These are phyloP conservation scores for Lotus japonicus DNA, from an alignment of 306 rosid species.

Conservation along the genomic window DNA sequence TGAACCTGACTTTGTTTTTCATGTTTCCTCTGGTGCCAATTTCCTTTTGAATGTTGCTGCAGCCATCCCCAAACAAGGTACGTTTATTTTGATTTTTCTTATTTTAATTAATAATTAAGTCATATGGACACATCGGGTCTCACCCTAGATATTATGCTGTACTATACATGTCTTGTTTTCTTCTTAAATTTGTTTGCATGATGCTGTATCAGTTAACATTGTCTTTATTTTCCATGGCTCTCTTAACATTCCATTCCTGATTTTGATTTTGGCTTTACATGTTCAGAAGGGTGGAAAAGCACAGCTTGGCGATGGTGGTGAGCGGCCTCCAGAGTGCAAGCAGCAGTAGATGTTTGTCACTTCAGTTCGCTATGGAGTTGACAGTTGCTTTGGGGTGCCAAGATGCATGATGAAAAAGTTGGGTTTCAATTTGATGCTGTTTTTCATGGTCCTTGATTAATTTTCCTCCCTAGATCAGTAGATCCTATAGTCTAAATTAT, in stretches of 20 bases:
- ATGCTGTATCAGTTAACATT: no score
- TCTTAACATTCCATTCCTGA: background rate
- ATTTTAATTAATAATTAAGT: no score
- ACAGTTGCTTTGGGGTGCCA: conserved; percentile 13
- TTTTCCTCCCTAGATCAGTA: no score
- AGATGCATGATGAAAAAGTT: conserved; percentile 18
- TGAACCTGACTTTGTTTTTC: background rate
- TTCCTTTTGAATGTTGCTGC: conserved; percentile 11
- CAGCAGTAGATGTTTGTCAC: conserved; percentile 52
- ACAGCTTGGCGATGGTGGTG: conserved; percentile 40
- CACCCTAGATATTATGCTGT: no score
- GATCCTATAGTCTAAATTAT: no score
- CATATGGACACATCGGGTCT: no score
- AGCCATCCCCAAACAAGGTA: conserved; percentile 53
- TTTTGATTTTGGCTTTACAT: background rate
- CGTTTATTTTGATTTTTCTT: background rate
- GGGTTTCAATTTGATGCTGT: conserved; percentile 2
- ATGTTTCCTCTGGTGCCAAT: background rate
- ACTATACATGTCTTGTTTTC: no score
- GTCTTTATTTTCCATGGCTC: background rate
- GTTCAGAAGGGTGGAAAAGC: conserved; percentile 50
- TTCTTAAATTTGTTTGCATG: background rate
- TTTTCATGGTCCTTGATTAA: no score
- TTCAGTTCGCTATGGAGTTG: conserved; percentile 4
- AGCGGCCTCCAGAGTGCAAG: conserved; percentile 86